phyloP scores from a whole-genome alignment of 176 grass and related monocot genomes.

The Rhipidocladum racemiflorum region DNA sequence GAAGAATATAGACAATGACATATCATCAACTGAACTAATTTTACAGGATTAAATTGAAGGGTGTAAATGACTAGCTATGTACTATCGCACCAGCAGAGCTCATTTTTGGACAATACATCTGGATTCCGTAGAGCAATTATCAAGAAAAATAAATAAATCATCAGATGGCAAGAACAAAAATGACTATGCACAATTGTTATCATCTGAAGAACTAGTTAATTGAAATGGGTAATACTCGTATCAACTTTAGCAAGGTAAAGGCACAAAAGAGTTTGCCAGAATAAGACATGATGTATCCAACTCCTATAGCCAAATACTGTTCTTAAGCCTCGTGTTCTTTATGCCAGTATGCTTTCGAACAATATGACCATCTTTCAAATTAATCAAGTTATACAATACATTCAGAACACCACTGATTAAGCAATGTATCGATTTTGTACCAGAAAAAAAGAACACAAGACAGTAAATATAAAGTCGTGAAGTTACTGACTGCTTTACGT shows the following conservation, averaged over 20 bases:
- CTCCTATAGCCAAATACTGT: not conserved
- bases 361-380: conserved; percentile 9
- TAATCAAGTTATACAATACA: conserved; percentile 7
- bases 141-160: conserved; percentile 16
- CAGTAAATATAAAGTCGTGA: conserved; percentile 19
- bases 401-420: conserved; percentile 18
- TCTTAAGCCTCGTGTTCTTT: not conserved
- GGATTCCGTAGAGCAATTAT: not conserved
- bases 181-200: conserved; percentile 7
- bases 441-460: not conserved
- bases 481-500: conserved; percentile 70
- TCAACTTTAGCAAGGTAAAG: not conserved
- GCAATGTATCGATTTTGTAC: not conserved
- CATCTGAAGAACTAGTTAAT: conserved; percentile 27
- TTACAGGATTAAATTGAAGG: not conserved
- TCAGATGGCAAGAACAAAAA: not conserved
- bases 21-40: conserved; percentile 21
- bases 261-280: not conserved
- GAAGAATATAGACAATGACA: not conserved
- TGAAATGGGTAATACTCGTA: not conserved
- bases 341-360: conserved; percentile 13
- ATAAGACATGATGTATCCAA: conserved; percentile 6
- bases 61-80: not conserved
- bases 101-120: not conserved
- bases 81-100: not conserved